phyloP scores from a whole-genome alignment of 441 rosid species.

The Gossypium schwendimanii region DNA sequence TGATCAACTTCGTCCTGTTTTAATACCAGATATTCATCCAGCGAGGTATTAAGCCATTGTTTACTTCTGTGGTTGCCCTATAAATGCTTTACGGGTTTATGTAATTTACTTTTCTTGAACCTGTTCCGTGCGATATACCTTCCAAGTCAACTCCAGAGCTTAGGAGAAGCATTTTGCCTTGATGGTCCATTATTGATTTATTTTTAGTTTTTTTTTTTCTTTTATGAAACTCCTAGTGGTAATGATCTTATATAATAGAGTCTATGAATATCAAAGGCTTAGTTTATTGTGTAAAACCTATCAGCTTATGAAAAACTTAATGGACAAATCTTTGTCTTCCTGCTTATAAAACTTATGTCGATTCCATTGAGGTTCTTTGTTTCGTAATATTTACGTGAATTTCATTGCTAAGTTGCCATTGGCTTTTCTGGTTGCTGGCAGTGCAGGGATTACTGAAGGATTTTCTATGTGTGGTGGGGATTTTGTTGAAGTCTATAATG shows the following conservation, averaged over 20 bases:
- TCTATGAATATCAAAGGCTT: not conserved
- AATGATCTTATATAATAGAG: not conserved
- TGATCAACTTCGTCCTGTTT: conserved; percentile 82
- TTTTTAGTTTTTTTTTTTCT: not conserved
- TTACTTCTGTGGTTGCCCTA: not conserved
- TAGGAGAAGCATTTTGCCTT: not conserved
- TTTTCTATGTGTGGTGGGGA: conserved; percentile 99
- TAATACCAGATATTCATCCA: conserved; percentile 85
- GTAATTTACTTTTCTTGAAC: conserved; percentile 6
- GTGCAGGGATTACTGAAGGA: conserved; percentile 97
- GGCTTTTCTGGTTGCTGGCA: conserved; percentile 30
- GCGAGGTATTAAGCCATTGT: conserved; percentile 50
- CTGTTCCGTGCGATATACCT: not conserved
- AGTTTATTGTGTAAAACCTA: not conserved
- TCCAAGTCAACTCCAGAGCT: not conserved
- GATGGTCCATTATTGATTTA: not conserved
- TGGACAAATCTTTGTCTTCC: not conserved
- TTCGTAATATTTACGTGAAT: not conserved
- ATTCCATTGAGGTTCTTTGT: not conserved
- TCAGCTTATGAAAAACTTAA: not conserved
- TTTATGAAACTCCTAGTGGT: not conserved
- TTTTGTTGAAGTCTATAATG: conserved; percentile 89
- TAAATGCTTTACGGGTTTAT: not conserved
- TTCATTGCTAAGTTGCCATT: conserved; percentile 11
- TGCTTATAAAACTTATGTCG: not conserved